Evolutionary conservation across 805 yeast species (phyloP), one percentile per base, ranked within the genome.

Genomic region (Saccharomycopsis babjevae): DNA sequence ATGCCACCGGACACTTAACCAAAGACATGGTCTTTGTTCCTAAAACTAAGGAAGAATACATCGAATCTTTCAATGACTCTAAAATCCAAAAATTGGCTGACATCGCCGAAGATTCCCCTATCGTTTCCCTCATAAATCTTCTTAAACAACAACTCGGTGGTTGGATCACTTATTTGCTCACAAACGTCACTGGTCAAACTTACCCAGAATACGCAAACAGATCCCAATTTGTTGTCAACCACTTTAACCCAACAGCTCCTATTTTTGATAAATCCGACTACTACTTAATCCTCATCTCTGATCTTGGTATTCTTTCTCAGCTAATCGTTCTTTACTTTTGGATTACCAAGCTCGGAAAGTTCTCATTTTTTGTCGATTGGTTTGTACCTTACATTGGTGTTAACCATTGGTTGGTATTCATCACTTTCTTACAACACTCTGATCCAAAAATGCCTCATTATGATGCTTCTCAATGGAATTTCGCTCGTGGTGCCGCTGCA

Each of bases 21-120:
- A 81, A 90, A 71, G 96, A 89, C 71, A 89, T 85, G 85, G 96
- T 89, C 57, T 89, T 86, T 69, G 88, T 89, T 59, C 96, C 96
- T 58, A 75, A 79, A 69, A 83, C 85, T 56, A 81, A 79, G 67
- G 83, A 86, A 65, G 73, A 79, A 68, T 89, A 79, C 71, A 68
- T 79, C 63, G 67, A 73, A 62, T 61, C 66, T 40, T 74, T 75
- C 58, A 74, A 77, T 30, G 73, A 73, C 52, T 67, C 73, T 52
- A 46, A 46, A 22, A 46, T 46, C n/a, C 30, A 25, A 15, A 71
- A 73, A 59, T 63, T 83, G 25, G 77, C 76, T 42, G 91, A 87
- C 67, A 68, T 85, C 52, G 71, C 85, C 58, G 93, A 83, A 67
- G 96, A 89, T 69, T 78, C 94, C 57, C 96, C 96, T 56, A 72